Evolutionary conservation across 2,329 filamentous ascomycete genomes (phyloP), one percentile per base, ranked within the genome.

Genomic region (Colletotrichum filicis): DNA sequence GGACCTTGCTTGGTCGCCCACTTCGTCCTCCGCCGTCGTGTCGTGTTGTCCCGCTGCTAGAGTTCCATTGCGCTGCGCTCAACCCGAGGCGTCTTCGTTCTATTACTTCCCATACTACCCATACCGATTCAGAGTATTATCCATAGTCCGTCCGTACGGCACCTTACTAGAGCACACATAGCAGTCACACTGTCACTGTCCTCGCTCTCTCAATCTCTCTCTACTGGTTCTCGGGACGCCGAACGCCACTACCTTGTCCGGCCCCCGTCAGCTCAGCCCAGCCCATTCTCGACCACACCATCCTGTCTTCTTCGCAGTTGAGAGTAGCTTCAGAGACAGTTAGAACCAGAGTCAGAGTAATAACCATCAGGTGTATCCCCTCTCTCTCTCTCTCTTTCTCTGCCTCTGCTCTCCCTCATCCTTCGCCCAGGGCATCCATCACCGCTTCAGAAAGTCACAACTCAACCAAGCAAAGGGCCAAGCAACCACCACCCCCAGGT

Each of bases 171-270:
- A 42, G 42, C 19, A 49, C 42, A 49, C 42, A 49, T n/a, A 19
- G 3, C 42, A 49, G 42, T 42, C 14, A 42, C 37, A 32, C 14
- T 42, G 37, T 42, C 37, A 7, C 37, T 16, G 16, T 19, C 37
- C 14, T 42, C 12, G 14, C 37, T 16, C 14, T 16, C 37, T 42
- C 37, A 35, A 35, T 42, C 42, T 19, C 42, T 49, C 6, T 19
- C 60, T 32, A 61, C 58, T 69, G 65, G 53, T 55, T 59, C 55
- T 73, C 60, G 55, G 59, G 60, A 65, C 63, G 42, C 66, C 60
- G 30, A 73, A 68, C 66, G 70, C 70, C 66, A 73, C 53, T 66
- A 65, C 70, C 55, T 35, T 73, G 70, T 60, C 42, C 58, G 52
- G 30, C 42, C 53, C 42, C 30, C 35, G 65, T 71, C 64, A 71